Evolutionary conservation across 768 basidiomycete genomes (phyloP), one percentile per base, ranked within the genome.

Genomic region (Boletus edulis): DNA sequence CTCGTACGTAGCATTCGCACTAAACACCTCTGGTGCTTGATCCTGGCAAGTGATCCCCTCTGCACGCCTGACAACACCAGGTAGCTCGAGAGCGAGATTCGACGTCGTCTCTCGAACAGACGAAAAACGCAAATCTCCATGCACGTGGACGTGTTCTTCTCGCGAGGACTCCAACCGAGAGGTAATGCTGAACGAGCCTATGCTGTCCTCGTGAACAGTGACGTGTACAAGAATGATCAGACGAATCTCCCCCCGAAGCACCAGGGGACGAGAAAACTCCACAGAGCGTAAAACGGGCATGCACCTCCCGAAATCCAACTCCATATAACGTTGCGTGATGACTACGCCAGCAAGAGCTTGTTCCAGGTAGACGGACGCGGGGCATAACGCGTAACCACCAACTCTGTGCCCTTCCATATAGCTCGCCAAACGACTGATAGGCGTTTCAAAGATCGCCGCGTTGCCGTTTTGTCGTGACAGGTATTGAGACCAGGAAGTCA

Each of bases 321-420:
- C 62, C 29, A 73, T 62, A 18, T 77, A 66, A 12, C 65, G 66
- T 24, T 65, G 64, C 4, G 75, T 62, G 32, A 80, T 71, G 31
- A 71, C 54, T 12, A 80, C 70, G 1, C 77, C 80, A 7, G 80
- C 76, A 34, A 80, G 67, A 0, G 74, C 80, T 40, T 82, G 77
- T 58, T 87, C 85, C 13, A 83, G 63, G 58, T 86, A 86, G 2
- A 87, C 77, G 0, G 85, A 86, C 1, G 83, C 86, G 11, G 87
- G 86, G 58, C 86, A 87, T 5, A 87, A 73, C 0, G 82, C 73
- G 34, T 75, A 52, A 5, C 76, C 81, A 7, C 75, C 79, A 8
- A 88, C 85, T n/a, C 63, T 72, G 54, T 89, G 87, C 0, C 85
- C 84, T 20, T 66, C 56, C 8, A 89, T 82, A 53, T 74, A 76